Base-by-base conservation (phyloP, 176 grass and related monocot genomes). In the Alopecurus myosuroides region DNA sequence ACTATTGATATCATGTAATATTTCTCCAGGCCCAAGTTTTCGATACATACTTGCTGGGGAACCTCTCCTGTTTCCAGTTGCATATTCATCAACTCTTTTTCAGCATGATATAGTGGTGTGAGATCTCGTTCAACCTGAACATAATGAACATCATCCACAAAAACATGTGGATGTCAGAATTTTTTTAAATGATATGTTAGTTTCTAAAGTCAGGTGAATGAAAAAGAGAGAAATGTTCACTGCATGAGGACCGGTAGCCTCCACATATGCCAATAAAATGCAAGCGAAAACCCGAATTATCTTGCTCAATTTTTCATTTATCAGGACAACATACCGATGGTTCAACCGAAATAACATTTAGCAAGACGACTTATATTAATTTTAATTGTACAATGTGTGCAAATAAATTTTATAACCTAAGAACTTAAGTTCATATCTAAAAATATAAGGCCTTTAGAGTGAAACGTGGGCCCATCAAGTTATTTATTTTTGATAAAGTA, bases 21-120 rank as follows among this genome's bases (percentile, higher is more conserved):
- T 4, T 65, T 64, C 40, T 49, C 14, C 17, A 25, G 22, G 9
- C 0, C 20, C 20, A 41, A 77, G 46, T 42, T 11, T 18, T 1
- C 3, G 52, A 40, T 3, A 31, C 78, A 61, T 86, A 89, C 84
- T 81, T 87, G 70, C 31, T 89, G 87, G 8, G 84, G 91, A 84
- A 92, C 88, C 17, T 92, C 79, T 6, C 86, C 83, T 30, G 53
- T 61, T 5, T 88, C 83, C 63, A 80, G 46, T 61, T 93, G 91
- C 77, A 90, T 84, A 58, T 93, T 90, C 23, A 93, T 93, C 67
- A 93, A 57, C 25, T 62, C 64, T 53, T 86, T 88, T 41, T 82
- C 82, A 65, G 85, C 91, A 70, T 15, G 57, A 25, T 90, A 84
- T 72, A 90, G 34, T 19, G 85, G 88, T 66, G 37, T n/a, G 40